Conservation (phyloP, 371 early-diverging fungal species). For the Basidiobolus meristosporus region DNA sequence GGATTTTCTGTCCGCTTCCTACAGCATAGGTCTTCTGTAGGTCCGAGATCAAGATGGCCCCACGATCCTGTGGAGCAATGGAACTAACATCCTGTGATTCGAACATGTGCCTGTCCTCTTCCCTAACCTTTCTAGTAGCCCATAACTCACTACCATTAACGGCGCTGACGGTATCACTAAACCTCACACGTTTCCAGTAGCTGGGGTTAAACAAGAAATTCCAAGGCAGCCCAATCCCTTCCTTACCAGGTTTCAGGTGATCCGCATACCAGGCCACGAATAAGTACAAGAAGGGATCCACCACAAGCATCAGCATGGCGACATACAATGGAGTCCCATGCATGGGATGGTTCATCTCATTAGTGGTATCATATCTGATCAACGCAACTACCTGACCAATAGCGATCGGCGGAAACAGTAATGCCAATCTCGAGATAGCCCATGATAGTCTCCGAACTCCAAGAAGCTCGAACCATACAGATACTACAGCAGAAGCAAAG, state of each 20-base stretch:
- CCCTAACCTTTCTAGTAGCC: too few species aligned
- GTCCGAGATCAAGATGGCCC: conserved; percentile 9
- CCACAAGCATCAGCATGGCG: conserved; percentile 11
- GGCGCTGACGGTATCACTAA: too few species aligned
- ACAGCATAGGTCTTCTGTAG: conserved; percentile 11
- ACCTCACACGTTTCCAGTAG: conserved; percentile 16
- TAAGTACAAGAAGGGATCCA: conserved; percentile 11
- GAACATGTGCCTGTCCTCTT: too few species aligned
- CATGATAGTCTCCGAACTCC: too few species aligned
- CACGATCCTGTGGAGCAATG: conserved; percentile 9
- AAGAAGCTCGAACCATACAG: too few species aligned
- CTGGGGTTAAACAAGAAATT: conserved; percentile 11
- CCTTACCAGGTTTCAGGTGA: conserved; percentile 10
- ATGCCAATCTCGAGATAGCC: too few species aligned
- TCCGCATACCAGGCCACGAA: conserved; percentile 16
- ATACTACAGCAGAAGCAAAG: too few species aligned
- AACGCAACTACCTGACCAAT: conserved; percentile 11
- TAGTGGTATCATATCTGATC: conserved; percentile 9
- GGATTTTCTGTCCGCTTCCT: too few species aligned
- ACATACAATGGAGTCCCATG: conserved; percentile 7
- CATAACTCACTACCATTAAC: too few species aligned
- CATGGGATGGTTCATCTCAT: conserved; percentile 9
- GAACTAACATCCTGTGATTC: too few species aligned
- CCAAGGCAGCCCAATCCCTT: conserved; percentile 7
- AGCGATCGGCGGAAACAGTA: conserved; percentile 11